These are phyloP conservation scores for Lizonia empirigonia DNA, from an alignment of 2,329 filamentous ascomycete genomes.

Conservation along the genomic window DNA sequence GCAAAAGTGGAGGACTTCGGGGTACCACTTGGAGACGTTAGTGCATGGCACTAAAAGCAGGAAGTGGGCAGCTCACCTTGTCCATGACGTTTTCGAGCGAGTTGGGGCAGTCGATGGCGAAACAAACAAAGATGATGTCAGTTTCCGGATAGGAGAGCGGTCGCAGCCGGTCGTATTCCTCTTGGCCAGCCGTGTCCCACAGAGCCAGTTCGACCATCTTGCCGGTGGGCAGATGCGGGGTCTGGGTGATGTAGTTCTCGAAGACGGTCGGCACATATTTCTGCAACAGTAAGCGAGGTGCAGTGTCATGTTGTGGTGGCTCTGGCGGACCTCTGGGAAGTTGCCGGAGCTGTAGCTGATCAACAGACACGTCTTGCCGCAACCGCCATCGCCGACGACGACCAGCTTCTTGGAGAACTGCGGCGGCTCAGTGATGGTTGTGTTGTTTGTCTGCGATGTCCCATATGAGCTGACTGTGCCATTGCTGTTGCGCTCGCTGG, in stretches of 20 bases:
- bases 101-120: constrained; percentile 98
- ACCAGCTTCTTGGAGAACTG: constrained; percentile 99
- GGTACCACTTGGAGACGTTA: constrained; percentile 81
- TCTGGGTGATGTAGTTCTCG: constrained; percentile 99
- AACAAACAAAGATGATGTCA: constrained; percentile 97
- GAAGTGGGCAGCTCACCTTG: constrained; percentile 69
- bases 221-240: constrained; percentile 81
- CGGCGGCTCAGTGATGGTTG: constrained; percentile 86
- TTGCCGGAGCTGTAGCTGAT: constrained; percentile 99
- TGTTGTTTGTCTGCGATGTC: constrained; percentile 77
- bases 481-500: constrained; percentile 76
- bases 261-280: constrained; percentile 99
- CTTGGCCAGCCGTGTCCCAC: constrained; percentile 98
- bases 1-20: constrained; percentile 98
- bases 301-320: background rate
- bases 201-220: constrained; percentile 96
- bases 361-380: constrained; percentile 96
- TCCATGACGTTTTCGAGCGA: constrained; percentile 98
- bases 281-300: constrained; percentile 55
- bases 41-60: constrained; percentile 8
- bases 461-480: constrained; percentile 86
- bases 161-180: constrained; percentile 95
- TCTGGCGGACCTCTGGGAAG: constrained; percentile 82
- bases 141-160: constrained; percentile 98
- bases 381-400: constrained; percentile 96